Evolutionary conservation across 371 early-diverging fungal genomes (phyloP), one percentile per base, ranked within the genome.

Genomic region (Capniomyces stellatus): DNA sequence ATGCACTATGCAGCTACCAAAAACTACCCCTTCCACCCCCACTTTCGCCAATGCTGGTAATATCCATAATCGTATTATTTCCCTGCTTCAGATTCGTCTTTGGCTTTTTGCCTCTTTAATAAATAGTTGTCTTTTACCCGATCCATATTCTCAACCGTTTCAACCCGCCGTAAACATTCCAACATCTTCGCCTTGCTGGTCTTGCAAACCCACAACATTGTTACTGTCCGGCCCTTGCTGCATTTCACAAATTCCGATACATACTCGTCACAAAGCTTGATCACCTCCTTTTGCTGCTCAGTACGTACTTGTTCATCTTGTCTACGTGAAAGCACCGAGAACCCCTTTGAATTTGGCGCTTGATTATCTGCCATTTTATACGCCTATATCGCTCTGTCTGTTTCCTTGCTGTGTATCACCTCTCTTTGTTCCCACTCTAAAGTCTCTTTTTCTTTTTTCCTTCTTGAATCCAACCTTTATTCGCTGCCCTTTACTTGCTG

Each of bases 391-490:
- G 10, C 22, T 54, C 10, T 31, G n/a, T 57, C 31, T 29, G 39
- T 30, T 13, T 57, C 42, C 30, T 56, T 55, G 18, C 22, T 47
- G 13, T 47, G 18, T 13, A 13, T 47, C 13, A 27, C 27, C 54
- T 19, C 3, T 35, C 55, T 61, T 27, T 25, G 61, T 57, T 61
- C 47, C 58, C 3, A 63, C 25, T 43, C 49, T 39, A 28, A 54
- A 28, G 35, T n/a, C 41, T 54, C 51, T 23, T 21, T 61, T 29
- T 13, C 40, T 19, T 54, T 54, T 40, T 52, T 23, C 42, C 29
- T 48, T 49, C 15, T 30, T 52, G 54, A 27, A 27, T 29, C 29
- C 35, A 24, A 18, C 25, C 31, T 12, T 58, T 25, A 19, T 35
- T 29, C 22, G 22, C 4, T 21, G 8, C 4, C 51, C 35, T 10